Percentiles rank a stretch among this genome's conserved stretches.
These are phyloP conservation scores for Penicillium thymicola DNA, from an alignment of 2,329 filamentous ascomycete species.

Conservation along the genomic window DNA sequence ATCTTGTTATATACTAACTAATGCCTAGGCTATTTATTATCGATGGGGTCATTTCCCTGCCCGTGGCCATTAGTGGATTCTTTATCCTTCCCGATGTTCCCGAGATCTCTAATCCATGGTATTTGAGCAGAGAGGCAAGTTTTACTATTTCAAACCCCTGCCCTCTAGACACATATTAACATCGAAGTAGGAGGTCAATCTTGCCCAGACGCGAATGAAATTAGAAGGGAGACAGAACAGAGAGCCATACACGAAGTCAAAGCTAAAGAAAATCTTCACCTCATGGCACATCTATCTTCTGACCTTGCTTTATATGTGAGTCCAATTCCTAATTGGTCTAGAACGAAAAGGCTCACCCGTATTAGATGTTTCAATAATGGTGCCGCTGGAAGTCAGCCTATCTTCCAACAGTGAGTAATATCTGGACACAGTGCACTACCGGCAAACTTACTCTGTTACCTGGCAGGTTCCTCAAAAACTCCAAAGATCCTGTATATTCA, in stretches of 20 bases:
- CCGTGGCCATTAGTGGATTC: slow-evolving; percentile 51
- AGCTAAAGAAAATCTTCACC: slow-evolving; percentile 59
- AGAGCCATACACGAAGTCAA: slow-evolving; percentile 48
- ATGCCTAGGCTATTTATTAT: slow-evolving; percentile 49
- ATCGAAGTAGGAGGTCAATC: slow-evolving; percentile 38
- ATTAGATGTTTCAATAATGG: slow-evolving; percentile 60
- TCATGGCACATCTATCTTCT: slow-evolving; percentile 65
- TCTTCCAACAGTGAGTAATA: slow-evolving; percentile 49
- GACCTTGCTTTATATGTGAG: slow-evolving; percentile 55
- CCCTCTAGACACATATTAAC: neutral
- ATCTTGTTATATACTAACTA: neutral
- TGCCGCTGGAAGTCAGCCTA: slow-evolving; percentile 50
- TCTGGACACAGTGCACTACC: neutral
- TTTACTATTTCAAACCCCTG: neutral
- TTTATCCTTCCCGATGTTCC: slow-evolving; percentile 51
- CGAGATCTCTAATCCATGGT: slow-evolving; percentile 50
- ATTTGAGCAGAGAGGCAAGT: slow-evolving; percentile 41
- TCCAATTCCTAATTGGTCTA: neutral
- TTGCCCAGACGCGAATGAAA: slow-evolving; percentile 51
- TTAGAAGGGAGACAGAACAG: slow-evolving; percentile 47
- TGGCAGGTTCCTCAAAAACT: slow-evolving; percentile 30
- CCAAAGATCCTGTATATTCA: slow-evolving; percentile 45
- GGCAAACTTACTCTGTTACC: neutral
- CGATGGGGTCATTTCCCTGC: slow-evolving; percentile 54
- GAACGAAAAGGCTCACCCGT: neutral